Percentiles rank a stretch among this genome's conserved stretches.
These are phyloP conservation scores for Poa pratensis DNA, from an alignment of 176 grass and related monocot genomes.

Conservation along the genomic window DNA sequence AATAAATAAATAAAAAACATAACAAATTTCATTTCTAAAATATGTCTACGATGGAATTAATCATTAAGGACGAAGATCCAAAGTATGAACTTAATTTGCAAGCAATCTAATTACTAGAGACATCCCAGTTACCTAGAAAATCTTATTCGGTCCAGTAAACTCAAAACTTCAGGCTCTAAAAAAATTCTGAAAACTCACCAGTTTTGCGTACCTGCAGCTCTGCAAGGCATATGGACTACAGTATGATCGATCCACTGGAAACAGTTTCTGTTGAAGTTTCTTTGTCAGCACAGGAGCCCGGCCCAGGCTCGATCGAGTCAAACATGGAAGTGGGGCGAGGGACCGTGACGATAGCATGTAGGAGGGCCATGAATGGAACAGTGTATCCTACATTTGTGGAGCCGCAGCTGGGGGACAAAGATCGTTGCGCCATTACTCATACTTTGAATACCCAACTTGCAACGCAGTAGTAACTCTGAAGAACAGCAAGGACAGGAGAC, in stretches of 20 bases:
- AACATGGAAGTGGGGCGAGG: conserved; percentile 27
- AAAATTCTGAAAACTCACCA: too few relatives aligned
- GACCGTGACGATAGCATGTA: not conserved
- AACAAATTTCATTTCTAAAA: too few relatives aligned
- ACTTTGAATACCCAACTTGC: conserved; percentile 32
- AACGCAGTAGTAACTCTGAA: conserved; percentile 38
- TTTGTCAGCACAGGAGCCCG: not conserved
- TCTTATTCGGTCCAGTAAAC: too few relatives aligned
- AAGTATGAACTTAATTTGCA: too few relatives aligned
- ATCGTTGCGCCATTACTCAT: conserved; percentile 42
- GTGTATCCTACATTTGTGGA: conserved; percentile 45
- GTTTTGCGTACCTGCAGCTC: too few relatives aligned
- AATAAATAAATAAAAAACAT: too few relatives aligned
- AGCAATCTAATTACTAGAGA: too few relatives aligned
- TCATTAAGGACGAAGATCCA: too few relatives aligned
- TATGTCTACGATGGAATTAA: too few relatives aligned
- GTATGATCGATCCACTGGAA: not conserved
- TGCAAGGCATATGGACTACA: too few relatives aligned
- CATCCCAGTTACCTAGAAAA: too few relatives aligned
- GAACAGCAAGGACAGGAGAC: conserved; percentile 32
- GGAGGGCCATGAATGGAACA: conserved; percentile 34
- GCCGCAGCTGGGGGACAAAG: conserved; percentile 38
- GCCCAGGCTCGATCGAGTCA: not conserved
- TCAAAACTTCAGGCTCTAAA: too few relatives aligned
- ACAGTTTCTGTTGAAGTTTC: conserved; percentile 20